These are phyloP conservation scores for Clavariopsis aquatica DNA, from an alignment of 495 filamentous ascomycete genomes.

Conservation along the genomic window DNA sequence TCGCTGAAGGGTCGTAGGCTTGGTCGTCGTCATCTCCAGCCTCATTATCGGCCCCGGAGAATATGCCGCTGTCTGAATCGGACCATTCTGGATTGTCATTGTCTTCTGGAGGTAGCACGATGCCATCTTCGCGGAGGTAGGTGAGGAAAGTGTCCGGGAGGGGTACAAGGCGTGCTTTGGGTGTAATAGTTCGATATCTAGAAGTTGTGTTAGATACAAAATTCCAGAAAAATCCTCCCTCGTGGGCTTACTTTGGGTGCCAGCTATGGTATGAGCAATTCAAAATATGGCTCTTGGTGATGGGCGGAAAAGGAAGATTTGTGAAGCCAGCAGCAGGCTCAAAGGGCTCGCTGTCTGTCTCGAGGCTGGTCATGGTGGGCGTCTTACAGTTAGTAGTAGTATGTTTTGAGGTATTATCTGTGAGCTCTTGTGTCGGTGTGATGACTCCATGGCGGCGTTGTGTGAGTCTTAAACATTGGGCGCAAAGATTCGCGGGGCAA, in stretches of 20 bases:
- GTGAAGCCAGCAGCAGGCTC: neutral
- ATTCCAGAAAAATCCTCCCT: neutral
- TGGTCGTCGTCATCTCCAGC: constrained; percentile 48
- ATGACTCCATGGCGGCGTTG: constrained; percentile 12
- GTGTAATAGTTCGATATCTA: constrained; percentile 76
- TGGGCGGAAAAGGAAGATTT: constrained; percentile 72
- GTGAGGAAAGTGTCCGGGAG: constrained; percentile 71
- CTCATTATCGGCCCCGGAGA: constrained; percentile 49
- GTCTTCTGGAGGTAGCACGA: constrained; percentile 69
- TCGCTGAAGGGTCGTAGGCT: constrained; percentile 57
- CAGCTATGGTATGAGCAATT: constrained; percentile 93
- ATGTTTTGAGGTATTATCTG: neutral
- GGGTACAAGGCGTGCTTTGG: constrained; percentile 81
- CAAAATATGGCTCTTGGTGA: constrained; percentile 81
- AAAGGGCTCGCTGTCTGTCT: neutral
- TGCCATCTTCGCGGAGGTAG: constrained; percentile 91
- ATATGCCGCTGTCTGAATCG: constrained; percentile 48
- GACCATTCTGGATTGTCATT: constrained; percentile 49
- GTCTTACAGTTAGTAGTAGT: neutral
- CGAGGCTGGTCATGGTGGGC: constrained; percentile 1
- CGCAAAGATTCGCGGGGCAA: constrained; percentile 2
- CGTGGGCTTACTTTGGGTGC: constrained; percentile 67
- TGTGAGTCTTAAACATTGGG: neutral
- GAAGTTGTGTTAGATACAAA: neutral
- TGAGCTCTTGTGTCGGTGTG: neutral